phyloP scores from a whole-genome alignment of 352 stramenopile species.

The Labyrinthula sp. region DNA sequence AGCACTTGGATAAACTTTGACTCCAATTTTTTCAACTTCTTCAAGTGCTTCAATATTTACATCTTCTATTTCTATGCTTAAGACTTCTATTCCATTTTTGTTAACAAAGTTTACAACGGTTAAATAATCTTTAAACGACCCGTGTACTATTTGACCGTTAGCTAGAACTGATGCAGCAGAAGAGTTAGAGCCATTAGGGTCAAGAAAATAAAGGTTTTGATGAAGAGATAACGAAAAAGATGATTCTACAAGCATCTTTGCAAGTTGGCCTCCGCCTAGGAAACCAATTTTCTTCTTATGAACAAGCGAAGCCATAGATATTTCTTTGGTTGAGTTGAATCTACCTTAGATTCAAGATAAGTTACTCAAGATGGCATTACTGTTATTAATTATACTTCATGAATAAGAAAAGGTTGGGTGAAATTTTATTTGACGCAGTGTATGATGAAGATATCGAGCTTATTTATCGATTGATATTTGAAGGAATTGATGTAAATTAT shows the following conservation, averaged over 20 bases:
- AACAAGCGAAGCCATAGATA: background rate
- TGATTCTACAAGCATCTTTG: slow-evolving; percentile 92
- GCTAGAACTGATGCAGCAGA: slow-evolving; percentile 1
- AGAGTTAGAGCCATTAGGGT: slow-evolving; percentile 39
- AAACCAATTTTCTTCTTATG: slow-evolving; percentile 43
- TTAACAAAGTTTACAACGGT: slow-evolving; percentile 49
- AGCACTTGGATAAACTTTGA: slow-evolving; percentile 64
- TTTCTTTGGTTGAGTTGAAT: no score
- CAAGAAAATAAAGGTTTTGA: slow-evolving; percentile 70
- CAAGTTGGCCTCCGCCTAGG: slow-evolving; percentile 84
- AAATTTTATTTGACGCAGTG: no score
- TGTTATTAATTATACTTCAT: no score
- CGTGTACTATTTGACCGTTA: slow-evolving; percentile 27
- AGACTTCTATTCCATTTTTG: no score
- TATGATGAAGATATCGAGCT: no score
- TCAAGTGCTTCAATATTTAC: slow-evolving; percentile 70
- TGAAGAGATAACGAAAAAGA: slow-evolving; percentile 73
- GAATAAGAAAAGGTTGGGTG: no score
- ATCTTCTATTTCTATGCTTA: slow-evolving; percentile 96
- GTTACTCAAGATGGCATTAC: no score
- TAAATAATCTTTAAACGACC: slow-evolving; percentile 47
- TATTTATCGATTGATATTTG: no score
- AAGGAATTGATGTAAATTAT: no score
- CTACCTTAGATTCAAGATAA: no score
- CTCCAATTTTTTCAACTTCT: slow-evolving; percentile 44